phyloP scores from a whole-genome alignment of 2,329 filamentous ascomycete genomes.

The Pseudocercospora ulei region DNA sequence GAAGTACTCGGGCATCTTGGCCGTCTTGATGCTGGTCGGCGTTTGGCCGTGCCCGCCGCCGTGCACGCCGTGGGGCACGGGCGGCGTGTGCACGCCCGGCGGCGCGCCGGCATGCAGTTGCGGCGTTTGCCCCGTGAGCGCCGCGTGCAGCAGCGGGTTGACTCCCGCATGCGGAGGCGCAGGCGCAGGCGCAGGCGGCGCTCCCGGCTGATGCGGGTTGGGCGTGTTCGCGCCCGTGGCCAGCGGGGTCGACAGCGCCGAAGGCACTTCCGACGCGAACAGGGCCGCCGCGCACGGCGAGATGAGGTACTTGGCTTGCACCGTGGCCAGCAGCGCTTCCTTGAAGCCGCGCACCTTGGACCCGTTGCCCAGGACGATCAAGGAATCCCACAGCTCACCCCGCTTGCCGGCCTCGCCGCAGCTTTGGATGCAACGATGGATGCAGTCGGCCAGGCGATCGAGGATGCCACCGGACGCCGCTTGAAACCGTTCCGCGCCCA shows the following conservation, averaged over 20 bases:
- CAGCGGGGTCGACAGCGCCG: constrained; percentile 79
- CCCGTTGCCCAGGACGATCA: constrained; percentile 88
- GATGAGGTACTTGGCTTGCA: constrained; percentile 74
- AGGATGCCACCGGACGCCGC: constrained; percentile 58
- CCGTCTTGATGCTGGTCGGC: constrained; percentile 71
- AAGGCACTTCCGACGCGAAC: constrained; percentile 93
- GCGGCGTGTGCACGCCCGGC: constrained; percentile 13
- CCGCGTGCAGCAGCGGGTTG: constrained; percentile 84
- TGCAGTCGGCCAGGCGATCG: constrained; percentile 70
- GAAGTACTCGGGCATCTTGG: constrained; percentile 72
- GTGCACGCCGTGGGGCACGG: constrained; percentile 35
- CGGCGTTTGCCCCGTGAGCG: constrained; percentile 60
- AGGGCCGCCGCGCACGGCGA: constrained; percentile 90
- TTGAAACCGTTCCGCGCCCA: constrained; percentile 64
- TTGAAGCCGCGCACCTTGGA: constrained; percentile 65
- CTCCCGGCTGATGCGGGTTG: constrained; percentile 45
- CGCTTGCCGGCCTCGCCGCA: constrained; percentile 79
- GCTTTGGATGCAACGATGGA: constrained; percentile 72
- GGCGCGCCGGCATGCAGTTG: constrained; percentile 37
- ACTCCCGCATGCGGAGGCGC: constrained; percentile 48
- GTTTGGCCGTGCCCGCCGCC: constrained; percentile 56
- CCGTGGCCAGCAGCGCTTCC: constrained; percentile 71
- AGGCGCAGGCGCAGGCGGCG: constrained; percentile 38
- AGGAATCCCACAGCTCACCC: constrained; percentile 77
- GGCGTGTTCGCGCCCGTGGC: constrained; percentile 90